Conservation (phyloP, 805 yeast species). For the Blastobotrys parvus region DNA sequence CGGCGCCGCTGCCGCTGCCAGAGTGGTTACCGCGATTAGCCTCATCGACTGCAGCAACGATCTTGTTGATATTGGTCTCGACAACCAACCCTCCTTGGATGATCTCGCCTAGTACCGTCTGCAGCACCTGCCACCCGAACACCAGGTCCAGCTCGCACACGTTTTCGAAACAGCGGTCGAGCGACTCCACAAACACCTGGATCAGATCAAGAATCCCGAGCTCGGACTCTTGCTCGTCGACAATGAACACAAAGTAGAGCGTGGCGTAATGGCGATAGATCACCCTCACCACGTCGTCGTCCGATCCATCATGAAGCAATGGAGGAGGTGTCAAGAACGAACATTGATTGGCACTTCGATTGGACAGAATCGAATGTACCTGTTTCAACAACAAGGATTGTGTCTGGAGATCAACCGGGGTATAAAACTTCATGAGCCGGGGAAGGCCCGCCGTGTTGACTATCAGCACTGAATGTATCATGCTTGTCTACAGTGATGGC, state of each 20-base stretch:
- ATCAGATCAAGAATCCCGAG: constrained; percentile 87
- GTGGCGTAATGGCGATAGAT: constrained; percentile 94
- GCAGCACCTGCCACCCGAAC: constrained; percentile 97
- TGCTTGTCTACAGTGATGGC: constrained; percentile 24
- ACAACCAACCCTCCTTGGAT: constrained; percentile 98
- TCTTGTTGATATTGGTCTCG: constrained; percentile 75
- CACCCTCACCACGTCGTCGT: constrained; percentile 66
- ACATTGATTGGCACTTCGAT: constrained; percentile 67
- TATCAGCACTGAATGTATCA: constrained; percentile 83
- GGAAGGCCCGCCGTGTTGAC: constrained; percentile 90
- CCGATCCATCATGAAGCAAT: constrained; percentile 45
- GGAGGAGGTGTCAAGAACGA: constrained; percentile 89
- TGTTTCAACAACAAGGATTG: constrained; percentile 76
- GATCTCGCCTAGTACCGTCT: constrained; percentile 76
- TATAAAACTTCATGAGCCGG: constrained; percentile 81
- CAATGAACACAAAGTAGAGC: constrained; percentile 89
- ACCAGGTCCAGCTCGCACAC: constrained; percentile 94
- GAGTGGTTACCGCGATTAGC: constrained; percentile 23
- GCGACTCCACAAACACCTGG: constrained; percentile 92
- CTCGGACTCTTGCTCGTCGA: constrained; percentile 93
- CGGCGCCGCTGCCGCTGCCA: constrained; percentile 3
- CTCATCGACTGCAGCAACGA: constrained; percentile 52
- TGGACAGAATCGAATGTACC: constrained; percentile 67
- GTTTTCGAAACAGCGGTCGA: constrained; percentile 86
- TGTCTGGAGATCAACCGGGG: constrained; percentile 78